Conservation (phyloP, 768 basidiomycete genomes). For the Russula lepida region DNA sequence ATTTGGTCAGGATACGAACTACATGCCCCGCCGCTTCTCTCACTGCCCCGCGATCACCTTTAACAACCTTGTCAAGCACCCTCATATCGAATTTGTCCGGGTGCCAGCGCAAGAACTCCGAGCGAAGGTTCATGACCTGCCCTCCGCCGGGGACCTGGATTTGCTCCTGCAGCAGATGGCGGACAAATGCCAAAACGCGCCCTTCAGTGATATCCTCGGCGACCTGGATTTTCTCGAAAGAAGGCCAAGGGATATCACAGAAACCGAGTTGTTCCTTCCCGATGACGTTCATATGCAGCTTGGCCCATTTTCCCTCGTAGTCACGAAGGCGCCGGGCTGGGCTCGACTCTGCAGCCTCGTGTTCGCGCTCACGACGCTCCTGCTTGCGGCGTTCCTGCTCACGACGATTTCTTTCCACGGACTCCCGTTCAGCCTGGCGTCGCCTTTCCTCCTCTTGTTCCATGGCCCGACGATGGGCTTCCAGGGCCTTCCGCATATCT, state of each 20-base stretch:
- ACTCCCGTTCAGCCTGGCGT: background rate
- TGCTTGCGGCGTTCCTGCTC: background rate
- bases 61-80: slow-evolving; percentile 30
- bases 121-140: slow-evolving; percentile 30
- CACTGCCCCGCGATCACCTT: slow-evolving; percentile 29
- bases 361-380: background rate
- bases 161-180: slow-evolving; percentile 29
- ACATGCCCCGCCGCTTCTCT: slow-evolving; percentile 33
- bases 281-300: background rate
- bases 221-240: slow-evolving; percentile 23
- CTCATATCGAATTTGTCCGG: slow-evolving; percentile 43
- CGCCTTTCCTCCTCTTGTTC: background rate
- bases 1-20: slow-evolving; percentile 35
- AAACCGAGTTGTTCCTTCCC: slow-evolving; percentile 21
- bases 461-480: background rate
- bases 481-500: slow-evolving; percentile 1
- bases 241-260: slow-evolving; percentile 39
- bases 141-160: slow-evolving; percentile 25
- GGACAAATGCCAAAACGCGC: slow-evolving; percentile 34
- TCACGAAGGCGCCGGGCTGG: background rate
- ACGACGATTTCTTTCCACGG: background rate
- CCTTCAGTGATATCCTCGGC: slow-evolving; percentile 31
- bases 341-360: background rate
- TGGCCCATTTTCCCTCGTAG: slow-evolving; percentile 19
- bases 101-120: slow-evolving; percentile 47